Base-by-base conservation (phyloP, 2,329 filamentous ascomycete genomes). In the Phyllosticta citriasiana region DNA sequence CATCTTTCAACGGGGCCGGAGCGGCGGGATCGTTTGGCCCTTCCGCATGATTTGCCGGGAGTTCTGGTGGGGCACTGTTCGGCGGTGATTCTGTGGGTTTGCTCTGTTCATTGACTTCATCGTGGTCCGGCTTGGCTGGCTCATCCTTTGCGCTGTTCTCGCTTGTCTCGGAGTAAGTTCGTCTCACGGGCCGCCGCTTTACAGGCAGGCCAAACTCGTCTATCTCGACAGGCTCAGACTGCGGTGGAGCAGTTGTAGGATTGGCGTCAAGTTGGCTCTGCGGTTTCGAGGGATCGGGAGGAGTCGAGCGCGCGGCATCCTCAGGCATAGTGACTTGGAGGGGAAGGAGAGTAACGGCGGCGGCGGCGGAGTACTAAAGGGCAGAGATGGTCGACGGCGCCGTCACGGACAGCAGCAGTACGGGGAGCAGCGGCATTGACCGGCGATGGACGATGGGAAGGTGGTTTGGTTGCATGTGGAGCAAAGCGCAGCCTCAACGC, bases 151-250 rank as follows among this genome's bases (percentile, higher is more conserved):
- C 24, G 61, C 66, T 67, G 24, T 67, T 59, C 61, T 66, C 60
- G 58, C 68, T 67, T 55, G 68, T 68, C 67, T 72, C 68, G 57
- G 66, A 66, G 63, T 71, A 68, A 60, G 66, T 65, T 66, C 10
- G 67, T 63, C 22, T 70, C 68, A 19, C 59, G 66, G 51, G 64
- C 67, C 27, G 70, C 71, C 61, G 60, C 70, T 78, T 79, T 64
- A 87, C 80, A 19, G 86, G 86, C 65, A 90, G 75, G 57, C 87
- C 87, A 71, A 89, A 90, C 66, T 90, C 87, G 71, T 90, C 87
- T 63, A 85, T 75, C 68, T 87, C 83, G 57, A 72, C 59, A 19
- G 59, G 54, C 27, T 57, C 59, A 12, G 16, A 50, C 58, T 60
- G 50, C 53, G 53, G 57, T 19, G 53, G 53, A 12, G 52, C 51